These are phyloP conservation scores for Aspergillus biplanus DNA, from an alignment of 495 filamentous ascomycete genomes.

Conservation along the genomic window DNA sequence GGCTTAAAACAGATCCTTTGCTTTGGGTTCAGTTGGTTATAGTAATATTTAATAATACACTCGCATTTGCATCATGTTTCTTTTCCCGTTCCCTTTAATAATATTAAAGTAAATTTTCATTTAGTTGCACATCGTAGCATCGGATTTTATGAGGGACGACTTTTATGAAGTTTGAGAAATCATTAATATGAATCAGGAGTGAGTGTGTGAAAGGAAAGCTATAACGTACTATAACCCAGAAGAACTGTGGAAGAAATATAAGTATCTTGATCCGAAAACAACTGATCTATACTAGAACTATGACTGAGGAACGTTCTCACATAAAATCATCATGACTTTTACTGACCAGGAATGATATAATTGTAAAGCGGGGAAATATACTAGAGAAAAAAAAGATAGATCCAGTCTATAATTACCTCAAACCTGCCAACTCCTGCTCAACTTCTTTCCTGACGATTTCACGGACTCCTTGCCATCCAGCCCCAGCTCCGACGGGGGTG, in stretches of 20 bases:
- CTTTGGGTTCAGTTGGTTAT: slow-evolving; percentile 9
- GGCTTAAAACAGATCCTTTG: background rate
- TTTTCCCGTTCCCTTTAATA: background rate
- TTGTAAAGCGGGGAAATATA: background rate
- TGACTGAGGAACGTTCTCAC: background rate
- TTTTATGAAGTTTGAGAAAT: too few relatives aligned
- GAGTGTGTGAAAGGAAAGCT: too few relatives aligned
- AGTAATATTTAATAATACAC: slow-evolving; percentile 19
- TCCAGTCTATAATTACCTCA: slow-evolving; percentile 12
- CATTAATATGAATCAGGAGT: too few relatives aligned
- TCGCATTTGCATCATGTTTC: slow-evolving; percentile 13
- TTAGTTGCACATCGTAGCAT: background rate
- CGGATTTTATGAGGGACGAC: background rate
- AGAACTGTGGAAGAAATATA: background rate
- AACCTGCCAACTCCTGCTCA: slow-evolving; percentile 40
- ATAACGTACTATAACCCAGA: too few relatives aligned
- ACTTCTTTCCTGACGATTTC: slow-evolving; percentile 45
- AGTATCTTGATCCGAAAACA: background rate
- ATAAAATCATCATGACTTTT: slow-evolving; percentile 15
- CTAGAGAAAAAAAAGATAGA: slow-evolving; percentile 3
- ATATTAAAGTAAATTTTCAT: background rate
- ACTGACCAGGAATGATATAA: background rate
- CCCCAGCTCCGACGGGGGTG: slow-evolving; percentile 32
- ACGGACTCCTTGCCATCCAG: slow-evolving; percentile 42
- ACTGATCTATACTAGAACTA: background rate